A percentile compares a stretch with the other conserved stretches of the same genome.
phyloP scores from a whole-genome alignment of 75 land plant genomes.

The Adiantum capillusveneris region DNA sequence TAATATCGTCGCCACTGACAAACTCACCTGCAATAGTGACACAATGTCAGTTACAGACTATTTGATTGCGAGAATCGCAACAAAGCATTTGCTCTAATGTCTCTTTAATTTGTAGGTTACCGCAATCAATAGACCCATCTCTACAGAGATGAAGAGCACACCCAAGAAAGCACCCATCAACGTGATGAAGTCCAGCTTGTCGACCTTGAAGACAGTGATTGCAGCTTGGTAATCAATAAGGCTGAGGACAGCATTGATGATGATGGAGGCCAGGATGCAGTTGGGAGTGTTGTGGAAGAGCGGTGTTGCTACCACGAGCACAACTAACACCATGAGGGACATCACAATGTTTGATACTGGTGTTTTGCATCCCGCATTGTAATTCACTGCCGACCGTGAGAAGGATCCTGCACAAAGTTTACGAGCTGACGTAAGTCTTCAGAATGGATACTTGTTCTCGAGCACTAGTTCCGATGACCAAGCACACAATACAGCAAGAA shows the following conservation, averaged over 20 bases:
- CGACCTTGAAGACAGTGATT: conserved; percentile 55
- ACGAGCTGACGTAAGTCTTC: too few relatives aligned
- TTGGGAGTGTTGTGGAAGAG: conserved; percentile 79
- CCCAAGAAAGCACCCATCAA: conserved; percentile 70
- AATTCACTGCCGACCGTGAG: conserved; percentile 78
- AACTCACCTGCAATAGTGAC: conserved; percentile 62
- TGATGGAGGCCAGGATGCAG: conserved; percentile 63
- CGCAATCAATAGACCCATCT: conserved; percentile 60
- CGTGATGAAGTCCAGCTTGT: conserved; percentile 71
- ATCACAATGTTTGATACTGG: conserved; percentile 73
- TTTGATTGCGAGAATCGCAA: not conserved
- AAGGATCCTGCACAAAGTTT: conserved; percentile 57
- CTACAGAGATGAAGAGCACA: conserved; percentile 58
- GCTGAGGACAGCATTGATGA: conserved; percentile 66
- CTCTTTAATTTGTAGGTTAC: conserved; percentile 31
- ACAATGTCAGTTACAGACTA: conserved; percentile 1
- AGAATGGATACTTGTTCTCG: too few relatives aligned
- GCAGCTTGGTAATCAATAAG: conserved; percentile 60
- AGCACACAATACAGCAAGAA: too few relatives aligned
- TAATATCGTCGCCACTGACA: conserved; percentile 53
- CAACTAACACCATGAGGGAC: conserved; percentile 67
- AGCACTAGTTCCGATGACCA: too few relatives aligned
- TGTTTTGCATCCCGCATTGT: conserved; percentile 79
- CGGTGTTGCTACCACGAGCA: conserved; percentile 61
- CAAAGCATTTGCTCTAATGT: not conserved